Evolutionary conservation across 768 basidiomycete species (phyloP).

Genomic region (Postia placenta): DNA sequence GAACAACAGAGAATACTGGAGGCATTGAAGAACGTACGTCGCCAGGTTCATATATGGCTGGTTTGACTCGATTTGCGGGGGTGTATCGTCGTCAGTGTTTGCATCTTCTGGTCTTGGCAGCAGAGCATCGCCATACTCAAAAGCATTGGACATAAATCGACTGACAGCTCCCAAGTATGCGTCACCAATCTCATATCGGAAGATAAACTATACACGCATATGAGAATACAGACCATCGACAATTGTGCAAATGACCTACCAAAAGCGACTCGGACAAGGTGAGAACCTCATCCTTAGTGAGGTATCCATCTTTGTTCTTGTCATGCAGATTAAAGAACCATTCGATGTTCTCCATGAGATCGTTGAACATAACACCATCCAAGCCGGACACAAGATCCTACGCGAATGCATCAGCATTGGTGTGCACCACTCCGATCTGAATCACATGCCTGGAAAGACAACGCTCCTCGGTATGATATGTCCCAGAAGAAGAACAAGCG

Average conservation of each 20-base stretch:
- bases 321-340: slow-evolving; percentile 98
- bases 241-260: slow-evolving; percentile 38
- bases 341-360: slow-evolving; percentile 97
- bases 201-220: slow-evolving; percentile 70
- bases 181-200: slow-evolving; percentile 94
- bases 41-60: slow-evolving; percentile 91
- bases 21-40: slow-evolving; percentile 44
- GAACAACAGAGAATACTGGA: not conserved
- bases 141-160: slow-evolving; percentile 96
- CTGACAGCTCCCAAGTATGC: slow-evolving; percentile 95
- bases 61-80: slow-evolving; percentile 59
- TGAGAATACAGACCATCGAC: not conserved
- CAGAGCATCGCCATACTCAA: slow-evolving; percentile 97
- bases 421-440: not conserved
- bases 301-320: slow-evolving; percentile 91
- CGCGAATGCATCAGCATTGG: not conserved
- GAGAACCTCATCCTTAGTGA: slow-evolving; percentile 95
- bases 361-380: slow-evolving; percentile 90
- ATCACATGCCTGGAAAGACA: slow-evolving; percentile 78
- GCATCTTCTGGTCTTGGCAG: slow-evolving; percentile 46
- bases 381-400: slow-evolving; percentile 88
- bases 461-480: slow-evolving; percentile 65
- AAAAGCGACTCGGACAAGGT: slow-evolving; percentile 92
- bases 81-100: slow-evolving; percentile 30
- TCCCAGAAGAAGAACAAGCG: slow-evolving; percentile 96